Base-by-base conservation (phyloP, 2,329 filamentous ascomycete species). In the Sordariomycetes sp. region DNA sequence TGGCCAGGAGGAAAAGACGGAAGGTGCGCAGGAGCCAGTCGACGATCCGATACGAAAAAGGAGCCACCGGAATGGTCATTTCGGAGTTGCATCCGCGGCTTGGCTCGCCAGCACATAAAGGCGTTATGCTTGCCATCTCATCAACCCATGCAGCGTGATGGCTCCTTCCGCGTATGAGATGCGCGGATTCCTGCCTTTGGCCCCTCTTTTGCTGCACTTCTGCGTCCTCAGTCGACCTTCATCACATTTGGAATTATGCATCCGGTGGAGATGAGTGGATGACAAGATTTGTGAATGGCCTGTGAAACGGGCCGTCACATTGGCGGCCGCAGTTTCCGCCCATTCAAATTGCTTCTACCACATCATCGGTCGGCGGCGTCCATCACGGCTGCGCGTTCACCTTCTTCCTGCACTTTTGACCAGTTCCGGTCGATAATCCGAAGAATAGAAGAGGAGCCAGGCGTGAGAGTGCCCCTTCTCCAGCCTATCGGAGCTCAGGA, bases 301-400 rank as follows among this genome's bases (percentile, higher is more conserved):
- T 52, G 28, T 25, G n/a, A 56, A 56, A 39, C 13, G 34, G 68
- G 74, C 67, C 74, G 69, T 75, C 71, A 72, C 74, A 74, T 65
- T 69, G 73, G 72, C 67, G 70, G 73, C 20, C 45, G 20, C 24
- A 12, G 45, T 22, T 24, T 36, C 24, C 48, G 32, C 45, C 32
- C 45, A 56, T n/a, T 1, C 24, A 28, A 10, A 20, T 52, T 28
- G 45, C 6, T 22, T 24, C 28, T 6, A 24, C 34, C 10, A 15
- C 20, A 52, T 52, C 45, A 56, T 52, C 52, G 55, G 55, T 48
- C 22, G 15, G 34, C 12, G 22, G 10, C 25, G 17, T 8, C 20
- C 10, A 51, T 28, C 25, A 48, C 42, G 42, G 15, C 54, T 42
- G 25, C 17, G 39, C 45, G 17, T 22, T 50, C 54, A 36, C n/a